A percentile compares a stretch with the other conserved stretches of the same genome.
These are phyloP conservation scores for Phytopythium helicoides DNA, from an alignment of 352 stramenopile genomes.

Conservation along the genomic window DNA sequence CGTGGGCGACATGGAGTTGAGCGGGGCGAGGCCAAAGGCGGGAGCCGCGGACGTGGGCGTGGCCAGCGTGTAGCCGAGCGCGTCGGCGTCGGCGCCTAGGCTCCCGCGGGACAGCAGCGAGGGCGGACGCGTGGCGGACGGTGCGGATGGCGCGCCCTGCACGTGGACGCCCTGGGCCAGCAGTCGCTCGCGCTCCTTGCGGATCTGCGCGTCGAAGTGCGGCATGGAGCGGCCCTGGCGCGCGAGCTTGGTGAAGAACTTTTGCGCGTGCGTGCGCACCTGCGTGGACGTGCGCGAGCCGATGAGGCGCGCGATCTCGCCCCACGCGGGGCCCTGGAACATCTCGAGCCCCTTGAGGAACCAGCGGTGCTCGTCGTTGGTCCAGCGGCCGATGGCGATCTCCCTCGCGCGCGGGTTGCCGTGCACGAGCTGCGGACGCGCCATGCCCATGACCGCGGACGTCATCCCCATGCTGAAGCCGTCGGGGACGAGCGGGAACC, in stretches of 20 bases:
- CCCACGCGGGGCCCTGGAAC: slow-evolving; percentile 77
- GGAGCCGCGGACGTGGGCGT: slow-evolving; percentile 3
- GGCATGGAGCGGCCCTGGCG: slow-evolving; percentile 69
- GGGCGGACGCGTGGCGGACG: slow-evolving; percentile 15
- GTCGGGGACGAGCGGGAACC: background rate
- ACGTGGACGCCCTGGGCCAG: slow-evolving; percentile 50
- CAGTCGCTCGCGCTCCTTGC: slow-evolving; percentile 61
- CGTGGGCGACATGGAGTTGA: slow-evolving; percentile 2
- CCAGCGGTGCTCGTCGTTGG: slow-evolving; percentile 64
- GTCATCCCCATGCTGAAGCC: no score
- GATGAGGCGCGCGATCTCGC: slow-evolving; percentile 82
- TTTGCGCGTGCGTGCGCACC: slow-evolving; percentile 84
- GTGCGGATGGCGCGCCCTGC: slow-evolving; percentile 30
- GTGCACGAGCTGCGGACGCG: slow-evolving; percentile 7
- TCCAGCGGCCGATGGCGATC: slow-evolving; percentile 77
- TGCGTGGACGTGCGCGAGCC: slow-evolving; percentile 82
- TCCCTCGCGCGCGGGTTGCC: slow-evolving; percentile 39
- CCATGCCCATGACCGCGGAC: slow-evolving; percentile 9
- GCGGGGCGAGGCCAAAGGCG: background rate
- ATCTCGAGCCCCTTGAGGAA: slow-evolving; percentile 82
- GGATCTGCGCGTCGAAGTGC: slow-evolving; percentile 76
- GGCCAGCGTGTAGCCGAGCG: background rate
- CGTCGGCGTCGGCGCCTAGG: slow-evolving; percentile 8
- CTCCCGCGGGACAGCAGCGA: slow-evolving; percentile 45
- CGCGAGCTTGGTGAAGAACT: slow-evolving; percentile 88